Conservation (phyloP, 805 yeast genomes). For the Yamadazyma nakazawae region DNA sequence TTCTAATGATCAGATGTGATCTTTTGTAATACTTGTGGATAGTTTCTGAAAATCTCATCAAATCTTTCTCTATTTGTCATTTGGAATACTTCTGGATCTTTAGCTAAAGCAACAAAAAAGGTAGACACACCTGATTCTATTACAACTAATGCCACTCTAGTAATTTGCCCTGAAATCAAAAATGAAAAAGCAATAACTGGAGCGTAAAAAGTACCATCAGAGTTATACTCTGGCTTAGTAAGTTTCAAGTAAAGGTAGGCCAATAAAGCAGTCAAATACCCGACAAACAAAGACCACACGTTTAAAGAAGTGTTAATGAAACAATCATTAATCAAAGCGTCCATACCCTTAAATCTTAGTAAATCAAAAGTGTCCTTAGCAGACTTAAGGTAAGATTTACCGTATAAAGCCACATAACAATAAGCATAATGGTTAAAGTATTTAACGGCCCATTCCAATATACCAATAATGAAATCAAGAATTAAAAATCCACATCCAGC, state of each 20-base stretch:
- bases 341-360: conserved; percentile 74
- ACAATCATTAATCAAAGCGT: conserved; percentile 81
- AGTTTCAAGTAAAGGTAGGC: conserved; percentile 64
- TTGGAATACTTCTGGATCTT: conserved; percentile 80
- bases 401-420: conserved; percentile 83
- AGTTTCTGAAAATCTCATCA: conserved; percentile 59
- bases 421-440: conserved; percentile 91
- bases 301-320: conserved; percentile 74
- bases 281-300: conserved; percentile 71
- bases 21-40: conserved; percentile 67
- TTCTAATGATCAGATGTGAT: conserved; percentile 32
- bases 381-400: conserved; percentile 68
- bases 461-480: conserved; percentile 56
- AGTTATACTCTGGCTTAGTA: conserved; percentile 65
- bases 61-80: conserved; percentile 66
- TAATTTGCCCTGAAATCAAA: conserved; percentile 71
- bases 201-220: conserved; percentile 58
- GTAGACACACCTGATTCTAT: conserved; percentile 81
- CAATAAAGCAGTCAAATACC: conserved; percentile 56
- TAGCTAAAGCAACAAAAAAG: conserved; percentile 77
- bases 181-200: conserved; percentile 73
- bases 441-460: conserved; percentile 74
- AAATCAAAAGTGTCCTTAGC: conserved; percentile 82
- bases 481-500: conserved; percentile 52
- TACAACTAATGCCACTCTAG: conserved; percentile 67